Evolutionary conservation across 2,329 filamentous ascomycete species (phyloP).

Genomic region (Coleophoma cylindrospora): DNA sequence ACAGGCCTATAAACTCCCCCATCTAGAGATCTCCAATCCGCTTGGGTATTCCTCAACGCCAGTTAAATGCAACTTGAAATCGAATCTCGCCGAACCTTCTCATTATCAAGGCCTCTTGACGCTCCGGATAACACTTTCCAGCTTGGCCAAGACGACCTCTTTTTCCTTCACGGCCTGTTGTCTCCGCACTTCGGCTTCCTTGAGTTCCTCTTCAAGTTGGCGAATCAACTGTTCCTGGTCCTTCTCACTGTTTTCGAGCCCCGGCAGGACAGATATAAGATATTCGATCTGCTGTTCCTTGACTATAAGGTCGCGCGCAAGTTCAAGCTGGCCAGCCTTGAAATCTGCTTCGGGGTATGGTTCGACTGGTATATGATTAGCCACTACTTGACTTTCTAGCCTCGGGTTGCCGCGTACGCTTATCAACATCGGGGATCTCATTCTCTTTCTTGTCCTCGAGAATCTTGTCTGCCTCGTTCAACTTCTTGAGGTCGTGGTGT

Average conservation of each 20-base stretch:
- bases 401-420: constrained; percentile 8
- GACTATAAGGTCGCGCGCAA: constrained; percentile 70
- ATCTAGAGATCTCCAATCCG: no score
- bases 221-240: constrained; percentile 67
- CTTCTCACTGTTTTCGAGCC: constrained; percentile 71
- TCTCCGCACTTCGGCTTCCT: constrained; percentile 55
- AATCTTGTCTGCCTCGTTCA: constrained; percentile 53
- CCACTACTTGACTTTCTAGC: constrained; percentile 1
- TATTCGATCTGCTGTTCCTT: constrained; percentile 82
- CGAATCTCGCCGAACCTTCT: neutral
- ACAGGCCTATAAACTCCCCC: no score
- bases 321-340: constrained; percentile 61
- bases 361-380: constrained; percentile 40
- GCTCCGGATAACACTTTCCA: constrained; percentile 57
- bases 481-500: constrained; percentile 61
- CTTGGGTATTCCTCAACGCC: neutral
- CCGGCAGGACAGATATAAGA: constrained; percentile 69
- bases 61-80: neutral
- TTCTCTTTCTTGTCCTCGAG: constrained; percentile 48
- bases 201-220: constrained; percentile 61
- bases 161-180: constrained; percentile 60
- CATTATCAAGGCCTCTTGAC: constrained; percentile 48
- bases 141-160: constrained; percentile 52
- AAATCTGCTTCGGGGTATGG: constrained; percentile 61
- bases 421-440: constrained; percentile 15